These are phyloP conservation scores for Coemansia sp. DNA, from an alignment of 192 early-diverging fungal genomes.

Conservation along the genomic window DNA sequence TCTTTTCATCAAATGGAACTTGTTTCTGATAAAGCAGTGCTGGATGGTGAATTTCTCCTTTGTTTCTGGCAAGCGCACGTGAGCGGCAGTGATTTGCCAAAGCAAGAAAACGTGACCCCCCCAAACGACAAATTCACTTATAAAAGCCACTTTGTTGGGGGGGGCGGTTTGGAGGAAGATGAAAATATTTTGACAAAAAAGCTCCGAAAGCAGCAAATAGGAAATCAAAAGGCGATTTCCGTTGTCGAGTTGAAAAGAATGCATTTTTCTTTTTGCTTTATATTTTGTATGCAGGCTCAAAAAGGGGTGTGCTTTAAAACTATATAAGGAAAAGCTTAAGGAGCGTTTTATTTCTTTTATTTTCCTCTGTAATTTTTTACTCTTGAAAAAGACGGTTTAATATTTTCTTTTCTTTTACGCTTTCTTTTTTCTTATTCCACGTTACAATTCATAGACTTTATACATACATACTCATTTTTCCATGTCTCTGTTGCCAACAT, in stretches of 20 bases:
- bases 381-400: background rate
- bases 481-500: background rate
- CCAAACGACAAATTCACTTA: no score
- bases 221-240: background rate
- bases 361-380: background rate
- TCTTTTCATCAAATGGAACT: no score
- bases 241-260: background rate
- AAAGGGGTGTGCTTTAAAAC: background rate
- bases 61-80: no score
- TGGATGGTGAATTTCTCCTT: no score
- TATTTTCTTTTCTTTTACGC: constrained; percentile 8
- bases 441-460: background rate
- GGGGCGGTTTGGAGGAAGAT: no score
- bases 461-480: background rate
- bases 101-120: no score
- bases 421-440: constrained; percentile 5
- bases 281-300: background rate
- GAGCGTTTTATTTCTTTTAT: constrained; percentile 13
- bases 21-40: no score
- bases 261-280: constrained; percentile 1
- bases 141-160: no score
- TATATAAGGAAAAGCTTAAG: background rate
- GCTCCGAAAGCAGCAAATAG: no score
- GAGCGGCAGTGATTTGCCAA: no score
- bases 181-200: no score